A percentile compares a stretch with the other conserved stretches of the same genome.
Evolutionary conservation across 148 eudicot species (phyloP).

Genomic region (Camellia sinensis): DNA sequence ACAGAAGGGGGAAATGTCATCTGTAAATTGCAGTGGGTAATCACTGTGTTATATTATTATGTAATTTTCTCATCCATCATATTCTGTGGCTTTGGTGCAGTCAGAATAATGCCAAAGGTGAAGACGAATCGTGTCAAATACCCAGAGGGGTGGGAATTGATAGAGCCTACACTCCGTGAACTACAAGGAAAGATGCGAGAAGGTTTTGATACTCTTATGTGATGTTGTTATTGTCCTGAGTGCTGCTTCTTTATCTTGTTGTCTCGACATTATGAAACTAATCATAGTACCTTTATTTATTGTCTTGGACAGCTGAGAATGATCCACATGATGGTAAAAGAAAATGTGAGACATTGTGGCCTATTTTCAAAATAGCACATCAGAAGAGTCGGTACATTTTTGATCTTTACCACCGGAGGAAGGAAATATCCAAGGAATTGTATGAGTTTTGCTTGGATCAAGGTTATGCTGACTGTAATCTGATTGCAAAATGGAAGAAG

Average conservation of each 20-base stretch:
- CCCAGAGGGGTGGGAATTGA: slow-evolving; percentile 67
- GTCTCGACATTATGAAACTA: not conserved
- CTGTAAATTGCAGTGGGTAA: not conserved
- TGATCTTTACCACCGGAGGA: slow-evolving; percentile 55
- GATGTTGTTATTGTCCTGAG: not conserved
- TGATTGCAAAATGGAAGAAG: slow-evolving; percentile 78
- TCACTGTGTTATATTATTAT: not conserved
- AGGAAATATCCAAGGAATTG: slow-evolving; percentile 58
- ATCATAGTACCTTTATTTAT: not conserved
- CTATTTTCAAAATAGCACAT: slow-evolving; percentile 64
- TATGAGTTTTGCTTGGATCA: slow-evolving; percentile 66
- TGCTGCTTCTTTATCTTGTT: not conserved
- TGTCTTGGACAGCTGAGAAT: slow-evolving; percentile 43
- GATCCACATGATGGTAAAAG: slow-evolving; percentile 64
- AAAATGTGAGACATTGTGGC: slow-evolving; percentile 65
- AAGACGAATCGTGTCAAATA: slow-evolving; percentile 45
- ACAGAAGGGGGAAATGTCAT: not conserved
- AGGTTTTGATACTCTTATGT: slow-evolving; percentile 28
- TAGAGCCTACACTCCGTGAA: slow-evolving; percentile 55
- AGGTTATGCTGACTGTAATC: slow-evolving; percentile 61
- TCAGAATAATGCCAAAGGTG: slow-evolving; percentile 53
- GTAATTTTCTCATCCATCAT: not conserved
- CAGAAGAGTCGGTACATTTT: slow-evolving; percentile 59
- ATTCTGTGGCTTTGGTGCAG: slow-evolving; percentile 1
- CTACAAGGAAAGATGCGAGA: slow-evolving; percentile 69